A percentile compares a stretch with the other conserved stretches of the same genome.
These are phyloP conservation scores for Cordyceps cicadae DNA, from an alignment of 2,329 filamentous ascomycete species.

Conservation along the genomic window DNA sequence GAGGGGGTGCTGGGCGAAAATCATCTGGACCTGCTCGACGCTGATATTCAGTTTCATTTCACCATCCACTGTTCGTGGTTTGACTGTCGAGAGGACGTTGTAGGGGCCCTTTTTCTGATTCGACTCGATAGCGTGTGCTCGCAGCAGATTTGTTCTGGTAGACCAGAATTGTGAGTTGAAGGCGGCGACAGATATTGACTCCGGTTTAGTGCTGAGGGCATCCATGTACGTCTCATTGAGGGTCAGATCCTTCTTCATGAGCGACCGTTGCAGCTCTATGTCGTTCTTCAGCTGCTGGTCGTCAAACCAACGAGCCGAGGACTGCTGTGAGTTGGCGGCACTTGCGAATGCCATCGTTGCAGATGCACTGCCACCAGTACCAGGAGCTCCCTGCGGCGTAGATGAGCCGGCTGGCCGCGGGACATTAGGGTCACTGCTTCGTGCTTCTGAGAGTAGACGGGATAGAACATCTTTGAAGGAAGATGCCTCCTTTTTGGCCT, in stretches of 20 bases:
- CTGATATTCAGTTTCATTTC: constrained; percentile 75
- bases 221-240: constrained; percentile 83
- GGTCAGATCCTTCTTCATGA: constrained; percentile 70
- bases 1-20: constrained; percentile 87
- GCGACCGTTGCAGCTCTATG: constrained; percentile 74
- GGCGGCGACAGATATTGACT: constrained; percentile 67
- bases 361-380: constrained; percentile 39
- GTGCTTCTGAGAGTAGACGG: constrained; percentile 62
- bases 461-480: constrained; percentile 76
- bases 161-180: constrained; percentile 96
- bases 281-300: constrained; percentile 71
- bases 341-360: constrained; percentile 72
- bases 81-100: constrained; percentile 81
- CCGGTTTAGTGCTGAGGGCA: constrained; percentile 72
- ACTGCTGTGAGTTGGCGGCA: constrained; percentile 48
- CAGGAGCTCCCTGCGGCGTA: constrained; percentile 20
- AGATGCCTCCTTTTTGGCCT: constrained; percentile 77
- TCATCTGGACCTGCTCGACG: constrained; percentile 85
- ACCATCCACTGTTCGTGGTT: constrained; percentile 58
- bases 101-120: constrained; percentile 83
- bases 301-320: constrained; percentile 65
- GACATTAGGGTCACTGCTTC: constrained; percentile 45
- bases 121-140: constrained; percentile 82
- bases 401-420: constrained; percentile 35
- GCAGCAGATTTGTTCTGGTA: constrained; percentile 72